Base-by-base conservation (phyloP, 371 early-diverging fungal genomes). In the Rhizomucor miehei region DNA sequence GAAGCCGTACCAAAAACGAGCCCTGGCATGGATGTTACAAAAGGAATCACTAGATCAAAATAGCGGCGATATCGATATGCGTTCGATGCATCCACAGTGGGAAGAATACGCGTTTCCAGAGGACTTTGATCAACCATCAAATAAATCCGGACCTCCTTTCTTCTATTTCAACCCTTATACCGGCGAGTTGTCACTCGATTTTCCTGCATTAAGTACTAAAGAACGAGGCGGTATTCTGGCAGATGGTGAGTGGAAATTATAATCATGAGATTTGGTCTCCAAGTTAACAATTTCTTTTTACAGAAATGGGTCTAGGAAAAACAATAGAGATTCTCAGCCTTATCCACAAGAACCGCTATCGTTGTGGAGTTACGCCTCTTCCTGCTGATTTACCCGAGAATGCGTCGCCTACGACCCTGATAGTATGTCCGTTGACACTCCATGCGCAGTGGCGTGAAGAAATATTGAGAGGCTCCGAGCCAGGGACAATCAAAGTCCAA, bases 291-390 rank as follows among this genome's bases (percentile, higher is more conserved):
- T 11, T 5, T 29, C 8, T 29, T 54, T 54, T 1, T 9, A 46
- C 23, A 73, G 88, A 92, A 75, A 92, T 92, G 94, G 94, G 92
- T 1, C 71, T 93, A 41, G 94, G 95, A 4, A 95, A 93, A 63
- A 95, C 95, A 0, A 88, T 93, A 13, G 91, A 91, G 52, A 84
- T 86, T 17, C 76, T 91, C n/a, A 74, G 87, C 50, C 73, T 93
- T 50, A 84, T 91, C 6, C 88, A 88, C 52, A 56, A 50, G 6
- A 57, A 57, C 44, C 40, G 43, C 34, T 72, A 45, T 36, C 52
- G 48, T 56, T 29, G 46, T 17, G 49, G 52, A 19, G 9, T 35
- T 44, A 37, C 66, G 35, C 51, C 59, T 0, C 21, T 54, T 25
- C 56, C 62, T 6, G 24, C 14, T 14, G 34, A 53, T 24, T 29